Evolutionary conservation across 441 rosid genomes (phyloP).

Genomic region (Adansonia gregorii): DNA sequence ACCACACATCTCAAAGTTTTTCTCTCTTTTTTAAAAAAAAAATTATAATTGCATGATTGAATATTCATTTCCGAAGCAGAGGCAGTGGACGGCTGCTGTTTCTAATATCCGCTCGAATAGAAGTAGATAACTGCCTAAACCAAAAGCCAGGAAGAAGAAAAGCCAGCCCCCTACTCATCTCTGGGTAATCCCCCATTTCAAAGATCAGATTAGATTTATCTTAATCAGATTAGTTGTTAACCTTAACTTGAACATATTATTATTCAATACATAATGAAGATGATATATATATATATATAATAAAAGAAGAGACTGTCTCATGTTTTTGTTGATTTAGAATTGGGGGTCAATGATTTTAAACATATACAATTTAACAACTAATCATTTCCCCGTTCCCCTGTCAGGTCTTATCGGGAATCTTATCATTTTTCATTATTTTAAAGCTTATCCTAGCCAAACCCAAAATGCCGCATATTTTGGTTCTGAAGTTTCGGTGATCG

Average conservation of each 20-base stretch:
- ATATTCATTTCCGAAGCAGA: not conserved
- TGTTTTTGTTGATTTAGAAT: not conserved
- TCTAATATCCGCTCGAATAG: not conserved
- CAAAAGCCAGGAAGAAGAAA: not conserved
- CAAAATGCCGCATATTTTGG: not conserved
- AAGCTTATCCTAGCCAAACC: not conserved
- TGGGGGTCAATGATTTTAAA: not conserved
- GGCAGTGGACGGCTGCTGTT: not conserved
- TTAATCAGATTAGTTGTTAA: no score
- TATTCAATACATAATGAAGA: no score
- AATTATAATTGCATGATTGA: not conserved
- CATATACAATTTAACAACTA: not conserved
- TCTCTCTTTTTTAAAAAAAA: no score
- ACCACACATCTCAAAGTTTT: not conserved
- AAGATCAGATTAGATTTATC: not conserved
- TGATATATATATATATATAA: not conserved
- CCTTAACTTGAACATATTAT: no score
- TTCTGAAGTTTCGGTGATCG: not conserved
- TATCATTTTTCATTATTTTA: constrained; percentile 24
- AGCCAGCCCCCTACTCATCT: not conserved
- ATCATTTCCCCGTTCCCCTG: not conserved
- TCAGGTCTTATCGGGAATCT: constrained; percentile 22
- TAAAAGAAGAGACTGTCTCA: not conserved
- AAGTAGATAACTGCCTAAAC: not conserved
- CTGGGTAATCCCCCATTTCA: no score